These are phyloP conservation scores for Spatholobus suberectus DNA, from an alignment of 306 rosid species.

Conservation along the genomic window DNA sequence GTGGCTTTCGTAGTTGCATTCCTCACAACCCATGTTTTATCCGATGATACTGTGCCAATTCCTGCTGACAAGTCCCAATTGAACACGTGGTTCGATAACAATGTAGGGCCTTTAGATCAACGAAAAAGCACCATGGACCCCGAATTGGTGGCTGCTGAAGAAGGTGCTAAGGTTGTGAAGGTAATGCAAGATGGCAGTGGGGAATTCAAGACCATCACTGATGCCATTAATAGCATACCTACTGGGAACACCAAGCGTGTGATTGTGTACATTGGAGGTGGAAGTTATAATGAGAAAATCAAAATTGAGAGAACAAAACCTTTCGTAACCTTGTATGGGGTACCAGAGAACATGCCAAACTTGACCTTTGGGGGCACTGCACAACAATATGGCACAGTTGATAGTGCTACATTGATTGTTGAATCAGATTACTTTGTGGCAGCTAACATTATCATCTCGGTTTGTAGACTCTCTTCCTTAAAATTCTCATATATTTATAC, in stretches of 20 bases:
- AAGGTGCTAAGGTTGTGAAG: constrained; percentile 35
- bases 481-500: not conserved
- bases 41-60: constrained; percentile 24
- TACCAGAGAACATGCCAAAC: constrained; percentile 44
- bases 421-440: constrained; percentile 29
- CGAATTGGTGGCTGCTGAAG: constrained; percentile 52
- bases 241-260: constrained; percentile 53
- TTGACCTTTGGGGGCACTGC: constrained; percentile 56
- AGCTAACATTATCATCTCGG: constrained; percentile 7
- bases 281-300: constrained; percentile 65
- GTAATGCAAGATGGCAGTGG: constrained; percentile 62
- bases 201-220: constrained; percentile 52
- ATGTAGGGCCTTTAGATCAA: constrained; percentile 7
- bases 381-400: constrained; percentile 55
- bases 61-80: constrained; percentile 43
- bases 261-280: constrained; percentile 57
- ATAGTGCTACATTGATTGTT: constrained; percentile 56
- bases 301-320: constrained; percentile 50
- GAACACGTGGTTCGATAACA: constrained; percentile 45
- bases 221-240: constrained; percentile 64
- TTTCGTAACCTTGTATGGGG: constrained; percentile 57
- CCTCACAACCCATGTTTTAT: not conserved
- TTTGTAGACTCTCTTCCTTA: constrained; percentile 5
- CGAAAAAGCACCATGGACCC: constrained; percentile 48
- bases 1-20: not conserved